Percentiles rank a stretch among this genome's conserved stretches.
Conservation (phyloP, 768 basidiomycete genomes). For the Erythrobasidium yunnanense region DNA sequence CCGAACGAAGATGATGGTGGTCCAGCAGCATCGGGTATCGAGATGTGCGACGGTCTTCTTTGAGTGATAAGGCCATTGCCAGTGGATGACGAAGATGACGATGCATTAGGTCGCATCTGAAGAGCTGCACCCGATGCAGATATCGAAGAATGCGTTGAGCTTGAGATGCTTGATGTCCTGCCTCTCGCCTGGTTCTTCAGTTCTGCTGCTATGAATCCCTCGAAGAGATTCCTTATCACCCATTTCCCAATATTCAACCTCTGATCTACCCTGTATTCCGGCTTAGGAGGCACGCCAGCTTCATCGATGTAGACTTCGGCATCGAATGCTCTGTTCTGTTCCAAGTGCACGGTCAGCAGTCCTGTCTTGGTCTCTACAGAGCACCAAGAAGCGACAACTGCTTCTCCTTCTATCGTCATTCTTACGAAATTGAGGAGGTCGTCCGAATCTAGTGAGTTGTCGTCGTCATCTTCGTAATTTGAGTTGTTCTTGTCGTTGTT, state of each 20-base stretch:
- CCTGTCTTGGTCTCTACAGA: constrained; percentile 81
- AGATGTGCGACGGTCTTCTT: background rate
- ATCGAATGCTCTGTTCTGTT: constrained; percentile 71
- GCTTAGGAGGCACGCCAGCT: background rate
- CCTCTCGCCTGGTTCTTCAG: constrained; percentile 23
- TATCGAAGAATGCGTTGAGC: background rate
- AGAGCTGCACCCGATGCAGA: background rate
- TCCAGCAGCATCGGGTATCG: background rate
- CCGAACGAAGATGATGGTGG: background rate
- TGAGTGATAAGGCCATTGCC: no score
- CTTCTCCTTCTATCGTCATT: constrained; percentile 90
- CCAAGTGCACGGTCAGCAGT: constrained; percentile 72
- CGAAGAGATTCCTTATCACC: constrained; percentile 36
- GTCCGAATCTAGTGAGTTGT: constrained; percentile 9
- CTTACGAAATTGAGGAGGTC: constrained; percentile 78
- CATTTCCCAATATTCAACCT: constrained; percentile 53
- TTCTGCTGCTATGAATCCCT: constrained; percentile 35
- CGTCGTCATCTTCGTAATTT: background rate
- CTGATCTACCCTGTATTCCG: constrained; percentile 47
- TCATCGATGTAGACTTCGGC: constrained; percentile 49
- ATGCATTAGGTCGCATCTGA: no score
- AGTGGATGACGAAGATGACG: no score
- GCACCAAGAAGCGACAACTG: constrained; percentile 68
- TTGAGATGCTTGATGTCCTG: background rate
- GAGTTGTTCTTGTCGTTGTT: background rate